Base-by-base conservation (phyloP, 352 stramenopile genomes). In the Pythium grandisporangium region DNA sequence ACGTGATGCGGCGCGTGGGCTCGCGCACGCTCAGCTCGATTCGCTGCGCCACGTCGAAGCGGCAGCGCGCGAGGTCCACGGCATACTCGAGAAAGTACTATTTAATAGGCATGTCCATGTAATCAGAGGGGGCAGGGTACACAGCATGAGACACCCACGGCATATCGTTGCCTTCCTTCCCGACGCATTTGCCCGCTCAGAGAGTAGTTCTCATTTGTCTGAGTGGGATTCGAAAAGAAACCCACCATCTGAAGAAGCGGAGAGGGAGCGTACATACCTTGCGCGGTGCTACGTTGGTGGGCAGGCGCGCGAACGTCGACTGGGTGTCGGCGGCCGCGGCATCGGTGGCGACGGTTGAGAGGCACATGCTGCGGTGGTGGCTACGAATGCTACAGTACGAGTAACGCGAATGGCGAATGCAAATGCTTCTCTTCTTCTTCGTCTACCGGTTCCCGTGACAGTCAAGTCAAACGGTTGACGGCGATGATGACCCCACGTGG, bases 41-140 rank as follows among this genome's bases (percentile, higher is more conserved):
- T 37, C 64, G 61, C 58, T 90, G 56, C 16, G 39, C 42, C 13
- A 83, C 73, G 35, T 86, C 57, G 58, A 93, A 93, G 49, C 69
- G 72, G 51, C 57, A 88, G 48, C 53, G 53, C 16, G 75, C 66
- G 21, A 93, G 47, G 55, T 93, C 80, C 16, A 93, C 71, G 26
- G 52, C 25, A 47, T 85, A 93, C 63, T 93, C 70, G 12, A 93
- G 63, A 26, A 71, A 78, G 58, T 93, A 93, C 63, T 81, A 61
- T 17, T 36, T 17, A 35, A 25, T 35, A 6, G 35, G 24, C 10
- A 6, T 6, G 20, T 22, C 1, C 35, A 27, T 44, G 21, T 38
- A 19, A 37, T 25, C 16, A 13, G n/a, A 35, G 24, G 17, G 17
- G 17, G 34, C 25, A 12, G 11, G 33, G 34, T n/a, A n/a, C n/a